Evolutionary conservation across 192 early-diverging fungal genomes (phyloP).

Genomic region (Chytriomyces hyalinus): DNA sequence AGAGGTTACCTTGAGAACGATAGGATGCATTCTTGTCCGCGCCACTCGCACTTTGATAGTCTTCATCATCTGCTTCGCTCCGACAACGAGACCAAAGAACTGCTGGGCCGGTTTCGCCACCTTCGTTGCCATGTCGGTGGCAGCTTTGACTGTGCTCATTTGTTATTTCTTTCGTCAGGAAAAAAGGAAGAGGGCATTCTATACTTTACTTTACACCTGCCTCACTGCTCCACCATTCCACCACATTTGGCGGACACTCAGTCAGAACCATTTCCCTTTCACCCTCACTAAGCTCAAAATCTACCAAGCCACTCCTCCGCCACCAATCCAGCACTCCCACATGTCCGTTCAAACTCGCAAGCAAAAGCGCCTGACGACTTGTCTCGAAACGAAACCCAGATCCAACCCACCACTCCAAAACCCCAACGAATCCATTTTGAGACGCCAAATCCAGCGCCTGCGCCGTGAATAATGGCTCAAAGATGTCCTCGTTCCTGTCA

Average conservation of each 20-base stretch:
- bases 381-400: not conserved
- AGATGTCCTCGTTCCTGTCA: no score
- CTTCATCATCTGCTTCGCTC: conserved; percentile 64
- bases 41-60: conserved; percentile 89
- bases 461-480: not conserved
- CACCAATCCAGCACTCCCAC: conserved; percentile 2
- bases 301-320: not conserved
- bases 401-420: conserved; percentile 11
- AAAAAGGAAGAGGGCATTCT: no score
- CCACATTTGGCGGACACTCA: no score
- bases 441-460: not conserved
- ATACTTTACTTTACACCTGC: no score
- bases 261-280: no score
- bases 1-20: conserved; percentile 79
- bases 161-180: no score
- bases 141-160: no score
- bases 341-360: conserved; percentile 9
- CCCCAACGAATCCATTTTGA: not conserved
- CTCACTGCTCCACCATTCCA: no score
- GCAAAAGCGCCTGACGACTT: not conserved
- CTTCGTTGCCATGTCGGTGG: no score
- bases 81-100: conserved; percentile 80
- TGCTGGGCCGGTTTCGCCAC: conserved; percentile 8
- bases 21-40: conserved; percentile 75
- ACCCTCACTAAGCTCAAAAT: no score